Conservation (phyloP, 2,329 filamentous ascomycete species). For the Colletotrichum chrysophilum region DNA sequence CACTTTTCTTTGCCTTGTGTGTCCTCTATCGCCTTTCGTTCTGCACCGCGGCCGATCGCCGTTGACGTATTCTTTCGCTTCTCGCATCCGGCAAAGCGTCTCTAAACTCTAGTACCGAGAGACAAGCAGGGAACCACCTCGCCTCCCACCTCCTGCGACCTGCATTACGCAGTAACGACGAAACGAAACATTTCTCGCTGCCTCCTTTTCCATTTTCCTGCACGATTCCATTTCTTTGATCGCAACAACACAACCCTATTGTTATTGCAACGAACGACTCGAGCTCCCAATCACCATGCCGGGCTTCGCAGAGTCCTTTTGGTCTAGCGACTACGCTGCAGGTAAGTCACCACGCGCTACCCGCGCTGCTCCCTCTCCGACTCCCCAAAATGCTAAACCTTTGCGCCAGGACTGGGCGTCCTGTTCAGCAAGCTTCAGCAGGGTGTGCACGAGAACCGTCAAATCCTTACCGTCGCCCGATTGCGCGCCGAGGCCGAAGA, state of each 20-base stretch:
- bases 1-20: slow-evolving; percentile 1
- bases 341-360: slow-evolving; percentile 56
- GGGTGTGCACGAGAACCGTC: slow-evolving; percentile 92
- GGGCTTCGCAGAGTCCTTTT: slow-evolving; percentile 94
- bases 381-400: not conserved
- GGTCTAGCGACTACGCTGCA: slow-evolving; percentile 97
- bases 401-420: slow-evolving; percentile 75
- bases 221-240: not conserved
- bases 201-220: slow-evolving; percentile 4
- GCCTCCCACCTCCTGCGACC: not conserved
- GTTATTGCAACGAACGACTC: not conserved
- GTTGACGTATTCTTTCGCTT: slow-evolving; percentile 20
- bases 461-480: slow-evolving; percentile 88
- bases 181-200: slow-evolving; percentile 19
- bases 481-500: slow-evolving; percentile 97
- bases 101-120: slow-evolving; percentile 1
- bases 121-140: not conserved
- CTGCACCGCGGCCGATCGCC: not conserved
- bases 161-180: slow-evolving; percentile 21
- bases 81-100: slow-evolving; percentile 1
- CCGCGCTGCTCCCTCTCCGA: not conserved
- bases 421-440: slow-evolving; percentile 97
- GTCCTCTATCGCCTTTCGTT: not conserved
- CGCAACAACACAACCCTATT: not conserved
- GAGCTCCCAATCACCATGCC: slow-evolving; percentile 65